Percentiles rank a stretch among this genome's conserved stretches.
phyloP scores from a whole-genome alignment of 179 eudicot genomes.

The Spergularia azorica region DNA sequence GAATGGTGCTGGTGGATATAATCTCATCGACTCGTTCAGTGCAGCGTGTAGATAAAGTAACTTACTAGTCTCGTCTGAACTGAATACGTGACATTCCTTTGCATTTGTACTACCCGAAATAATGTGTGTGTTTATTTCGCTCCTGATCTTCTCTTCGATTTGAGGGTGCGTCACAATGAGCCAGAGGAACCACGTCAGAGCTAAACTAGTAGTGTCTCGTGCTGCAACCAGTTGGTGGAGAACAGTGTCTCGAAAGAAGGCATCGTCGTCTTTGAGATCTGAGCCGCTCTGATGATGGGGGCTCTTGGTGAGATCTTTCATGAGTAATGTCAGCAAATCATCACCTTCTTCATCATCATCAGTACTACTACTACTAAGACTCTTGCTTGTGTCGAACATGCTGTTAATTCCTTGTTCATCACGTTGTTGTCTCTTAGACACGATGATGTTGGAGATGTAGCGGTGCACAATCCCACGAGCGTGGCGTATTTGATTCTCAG shows the following conservation, averaged over 20 bases:
- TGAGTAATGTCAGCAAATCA: too few relatives aligned
- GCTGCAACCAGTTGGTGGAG: conserved; percentile 32
- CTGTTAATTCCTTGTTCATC: too few relatives aligned
- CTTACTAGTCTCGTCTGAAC: conserved; percentile 11
- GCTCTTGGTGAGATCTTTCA: too few relatives aligned
- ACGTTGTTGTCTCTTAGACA: too few relatives aligned
- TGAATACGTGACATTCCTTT: background rate
- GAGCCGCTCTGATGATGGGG: too few relatives aligned
- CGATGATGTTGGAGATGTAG: too few relatives aligned
- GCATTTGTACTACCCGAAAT: background rate
- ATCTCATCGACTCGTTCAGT: conserved; percentile 37
- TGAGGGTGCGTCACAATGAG: conserved; percentile 29
- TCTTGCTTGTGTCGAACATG: too few relatives aligned
- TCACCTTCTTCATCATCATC: too few relatives aligned
- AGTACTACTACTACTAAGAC: too few relatives aligned
- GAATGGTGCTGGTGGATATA: conserved; percentile 46
- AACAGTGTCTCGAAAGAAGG: conserved; percentile 35
- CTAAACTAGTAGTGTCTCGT: conserved; percentile 14
- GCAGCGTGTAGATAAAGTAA: conserved; percentile 42
- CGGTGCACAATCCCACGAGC: conserved; percentile 8
- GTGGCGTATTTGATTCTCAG: conserved; percentile 16
- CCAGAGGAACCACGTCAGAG: conserved; percentile 25
- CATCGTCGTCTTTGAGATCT: conserved; percentile 15
- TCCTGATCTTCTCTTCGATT: conserved; percentile 30
- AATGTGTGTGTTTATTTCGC: conserved; percentile 11